phyloP scores from a whole-genome alignment of 345 rosid genomes.

The Populus pruinosa region DNA sequence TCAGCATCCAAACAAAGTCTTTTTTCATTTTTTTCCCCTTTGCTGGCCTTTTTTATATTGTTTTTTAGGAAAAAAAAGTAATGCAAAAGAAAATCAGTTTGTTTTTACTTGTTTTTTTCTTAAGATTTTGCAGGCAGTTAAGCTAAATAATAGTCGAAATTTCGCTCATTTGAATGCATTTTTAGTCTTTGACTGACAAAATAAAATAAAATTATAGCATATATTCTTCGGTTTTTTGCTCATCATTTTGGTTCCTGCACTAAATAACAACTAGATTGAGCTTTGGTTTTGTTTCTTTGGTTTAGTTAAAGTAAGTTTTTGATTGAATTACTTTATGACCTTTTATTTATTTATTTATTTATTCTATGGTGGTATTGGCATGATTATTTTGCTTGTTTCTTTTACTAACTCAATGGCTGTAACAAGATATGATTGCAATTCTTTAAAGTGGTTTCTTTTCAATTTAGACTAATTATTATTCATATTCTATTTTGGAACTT shows the following conservation, averaged over 20 bases:
- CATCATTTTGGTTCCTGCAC: background rate
- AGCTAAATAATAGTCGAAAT: background rate
- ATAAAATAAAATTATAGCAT: background rate
- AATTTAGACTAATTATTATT: background rate
- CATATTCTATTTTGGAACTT: background rate
- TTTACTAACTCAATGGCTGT: constrained; percentile 24
- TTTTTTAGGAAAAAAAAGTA: background rate
- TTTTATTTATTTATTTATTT: constrained; percentile 3
- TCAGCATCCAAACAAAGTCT: constrained; percentile 11
- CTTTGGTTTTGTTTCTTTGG: constrained; percentile 15
- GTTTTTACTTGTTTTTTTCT: background rate
- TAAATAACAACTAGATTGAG: background rate
- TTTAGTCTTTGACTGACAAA: background rate
- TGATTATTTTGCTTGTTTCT: constrained; percentile 42
- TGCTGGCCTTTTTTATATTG: background rate
- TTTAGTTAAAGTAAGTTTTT: constrained; percentile 35
- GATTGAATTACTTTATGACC: constrained; percentile 30
- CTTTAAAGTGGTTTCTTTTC: constrained; percentile 11
- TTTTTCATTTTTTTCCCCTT: background rate
- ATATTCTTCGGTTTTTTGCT: background rate
- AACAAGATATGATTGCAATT: constrained; percentile 37
- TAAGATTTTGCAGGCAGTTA: background rate
- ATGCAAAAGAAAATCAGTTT: background rate
- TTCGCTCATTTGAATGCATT: background rate
- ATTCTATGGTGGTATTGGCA: constrained; percentile 29